Evolutionary conservation across 2,329 filamentous ascomycete genomes (phyloP), one percentile per base, ranked within the genome.

Genomic region (Cytospora schulzeri): DNA sequence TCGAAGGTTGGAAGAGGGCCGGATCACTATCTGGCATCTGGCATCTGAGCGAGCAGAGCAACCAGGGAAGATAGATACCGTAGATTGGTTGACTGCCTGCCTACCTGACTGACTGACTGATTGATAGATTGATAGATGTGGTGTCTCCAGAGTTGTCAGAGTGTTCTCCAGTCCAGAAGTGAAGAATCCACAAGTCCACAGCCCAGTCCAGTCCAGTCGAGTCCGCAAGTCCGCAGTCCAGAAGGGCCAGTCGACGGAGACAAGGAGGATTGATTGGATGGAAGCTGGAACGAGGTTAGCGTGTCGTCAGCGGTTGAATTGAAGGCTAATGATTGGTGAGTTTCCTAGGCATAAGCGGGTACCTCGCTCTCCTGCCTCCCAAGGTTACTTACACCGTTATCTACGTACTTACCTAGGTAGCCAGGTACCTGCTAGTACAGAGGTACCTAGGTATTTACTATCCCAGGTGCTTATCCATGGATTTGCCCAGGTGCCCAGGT

Each of bases 331-430:
- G 26, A 53, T 62, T 62, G 59, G 59, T 35, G 19, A 17, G 41
- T 56, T n/a, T 19, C 28, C 28, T 53, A 50, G 50, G 52, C 33
- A 62, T 56, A 62, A 56, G 59, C 59, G 59, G 59, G 59, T 33
- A 48, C 29, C 9, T 55, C 28, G n/a, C 7, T 22, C 53, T 29
- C n/a, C n/a, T n/a, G n/a, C n/a, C n/a, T n/a, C n/a, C n/a, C n/a
- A n/a, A n/a, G 51, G 31, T 35, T 11, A 11, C 33, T 35, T 33
- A 12, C 6, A 8, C 31, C 50, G 17, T 19, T 38, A 38, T 17
- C 35, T 38, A 15, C 12, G 6, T 35, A 35, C 8, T 2, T 38
- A 41, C 17, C 15, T 41, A 41, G 15, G 17, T 9, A 15, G 8
- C 8, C 6, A 5, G 31, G 2, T 33, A 33, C 31, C 4, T 33